Base-by-base conservation (phyloP, 1,284 basidiomycete genomes). In the Tilletia indica region DNA sequence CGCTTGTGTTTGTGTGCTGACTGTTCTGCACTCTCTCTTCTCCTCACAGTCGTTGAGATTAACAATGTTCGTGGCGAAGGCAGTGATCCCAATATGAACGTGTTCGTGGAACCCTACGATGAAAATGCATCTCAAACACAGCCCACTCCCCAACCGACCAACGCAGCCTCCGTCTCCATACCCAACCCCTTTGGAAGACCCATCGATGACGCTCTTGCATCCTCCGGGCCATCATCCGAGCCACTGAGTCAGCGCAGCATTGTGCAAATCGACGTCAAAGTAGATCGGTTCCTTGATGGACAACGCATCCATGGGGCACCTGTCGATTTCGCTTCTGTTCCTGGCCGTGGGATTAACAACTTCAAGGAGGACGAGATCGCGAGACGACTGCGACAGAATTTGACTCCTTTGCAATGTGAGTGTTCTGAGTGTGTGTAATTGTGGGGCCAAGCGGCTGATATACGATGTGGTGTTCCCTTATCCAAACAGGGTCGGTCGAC, bases 231-330 rank as follows among this genome's bases (percentile, higher is more conserved):
- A 8, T 34, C 31, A 31, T 16, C 6, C 25, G 16, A 12, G 61
- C 61, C 61, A 34, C 36, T 34, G 61, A 39, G 31, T 12, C 38
- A 63, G 16, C 61, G 61, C 8, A 25, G 8, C 19, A 77, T 82
- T 38, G 72, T 73, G 0, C 79, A 82, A 68, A 67, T 84, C 1
- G 79, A 83, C 25, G 74, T 84, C 14, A 72, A 73, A 1, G 72
- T 83, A 38, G 82, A 84, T 69, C 71, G 83, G 0, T 84, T 79
- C 42, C 68, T 84, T 12, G 77, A 80, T 56, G 76, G 75, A 1
- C 72, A 66, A 4, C 73, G 81, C 0, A 77, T 83, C 31, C 47
- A 73, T 6, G 82, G 82, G 0, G 81, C 9, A 21, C 61, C 82
- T 0, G 75, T 83, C 16, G 78, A 83, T 63, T 79, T 83, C 45